Evolutionary conservation across 1,284 basidiomycete genomes (phyloP).

Genomic region (Ustilago xerochloae): DNA sequence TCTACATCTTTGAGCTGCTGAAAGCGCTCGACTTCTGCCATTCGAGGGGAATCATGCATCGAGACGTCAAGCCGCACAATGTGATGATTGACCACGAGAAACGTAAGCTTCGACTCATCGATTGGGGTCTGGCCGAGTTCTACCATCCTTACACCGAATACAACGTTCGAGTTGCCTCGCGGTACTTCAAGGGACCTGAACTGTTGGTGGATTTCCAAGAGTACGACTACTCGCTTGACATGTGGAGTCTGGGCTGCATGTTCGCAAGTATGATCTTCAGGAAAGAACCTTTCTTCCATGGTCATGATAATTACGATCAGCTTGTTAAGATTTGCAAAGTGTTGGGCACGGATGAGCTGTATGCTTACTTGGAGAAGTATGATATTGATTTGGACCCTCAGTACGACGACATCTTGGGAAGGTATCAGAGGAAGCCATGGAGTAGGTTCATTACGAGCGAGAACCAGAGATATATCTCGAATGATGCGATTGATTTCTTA

Average conservation of each 20-base stretch:
- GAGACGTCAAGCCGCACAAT: constrained; percentile 99
- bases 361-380: constrained; percentile 72
- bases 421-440: constrained; percentile 90
- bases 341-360: constrained; percentile 93
- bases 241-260: constrained; percentile 99
- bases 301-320: constrained; percentile 98
- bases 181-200: constrained; percentile 98
- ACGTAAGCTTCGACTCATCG: constrained; percentile 92
- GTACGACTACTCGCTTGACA: constrained; percentile 88
- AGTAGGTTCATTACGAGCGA: constrained; percentile 72
- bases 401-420: constrained; percentile 67
- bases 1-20: constrained; percentile 94
- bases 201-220: constrained; percentile 97
- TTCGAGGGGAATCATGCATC: constrained; percentile 98
- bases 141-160: constrained; percentile 98
- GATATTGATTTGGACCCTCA: constrained; percentile 76
- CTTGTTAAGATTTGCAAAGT: constrained; percentile 98
- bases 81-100: constrained; percentile 99
- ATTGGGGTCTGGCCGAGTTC: constrained; percentile 99
- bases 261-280: constrained; percentile 88
- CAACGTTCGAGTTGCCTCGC: constrained; percentile 95
- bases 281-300: constrained; percentile 99
- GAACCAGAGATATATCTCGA: constrained; percentile 96
- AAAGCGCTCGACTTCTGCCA: constrained; percentile 99
- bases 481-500: constrained; percentile 79